Conservation (phyloP, 805 yeast genomes). For the Candida silvatica region DNA sequence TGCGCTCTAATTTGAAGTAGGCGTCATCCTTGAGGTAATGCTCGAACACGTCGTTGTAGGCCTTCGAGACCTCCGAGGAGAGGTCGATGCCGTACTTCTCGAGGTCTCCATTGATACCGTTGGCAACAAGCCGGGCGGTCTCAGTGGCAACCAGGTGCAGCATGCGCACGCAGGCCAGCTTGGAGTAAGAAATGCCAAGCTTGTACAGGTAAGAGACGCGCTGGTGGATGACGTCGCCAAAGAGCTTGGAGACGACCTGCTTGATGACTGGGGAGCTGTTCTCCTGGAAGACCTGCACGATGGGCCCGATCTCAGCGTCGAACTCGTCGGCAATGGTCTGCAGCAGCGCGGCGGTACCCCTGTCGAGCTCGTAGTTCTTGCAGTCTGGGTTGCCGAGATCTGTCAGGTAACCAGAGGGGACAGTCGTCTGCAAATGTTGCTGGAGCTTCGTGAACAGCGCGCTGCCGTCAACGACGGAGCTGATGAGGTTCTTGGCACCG, state of each 20-base stretch:
- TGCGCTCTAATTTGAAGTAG: slow-evolving; percentile 67
- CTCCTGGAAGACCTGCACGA: slow-evolving; percentile 54
- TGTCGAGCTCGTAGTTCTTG: slow-evolving; percentile 40
- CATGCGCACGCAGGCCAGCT: slow-evolving; percentile 68
- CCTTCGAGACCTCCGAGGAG: slow-evolving; percentile 53
- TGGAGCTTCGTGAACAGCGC: slow-evolving; percentile 51
- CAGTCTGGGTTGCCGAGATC: slow-evolving; percentile 51
- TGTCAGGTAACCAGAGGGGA: slow-evolving; percentile 41
- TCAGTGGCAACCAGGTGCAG: slow-evolving; percentile 52
- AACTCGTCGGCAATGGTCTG: slow-evolving; percentile 52
- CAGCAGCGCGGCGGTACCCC: slow-evolving; percentile 41
- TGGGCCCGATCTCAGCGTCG: slow-evolving; percentile 64
- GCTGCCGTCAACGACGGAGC: slow-evolving; percentile 73
- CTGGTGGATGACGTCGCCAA: slow-evolving; percentile 60
- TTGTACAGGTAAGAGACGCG: slow-evolving; percentile 50
- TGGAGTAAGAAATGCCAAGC: slow-evolving; percentile 52
- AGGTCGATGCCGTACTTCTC: slow-evolving; percentile 36
- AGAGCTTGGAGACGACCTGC: slow-evolving; percentile 65
- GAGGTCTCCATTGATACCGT: slow-evolving; percentile 56
- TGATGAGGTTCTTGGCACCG: slow-evolving; percentile 77
- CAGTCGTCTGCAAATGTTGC: slow-evolving; percentile 13
- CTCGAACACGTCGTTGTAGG: slow-evolving; percentile 63
- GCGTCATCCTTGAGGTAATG: slow-evolving; percentile 57
- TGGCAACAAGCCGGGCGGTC: slow-evolving; percentile 46
- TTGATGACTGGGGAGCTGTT: slow-evolving; percentile 58